These are phyloP conservation scores for Verbascum thapsus DNA, from an alignment of 257 asterid genomes.

Conservation along the genomic window DNA sequence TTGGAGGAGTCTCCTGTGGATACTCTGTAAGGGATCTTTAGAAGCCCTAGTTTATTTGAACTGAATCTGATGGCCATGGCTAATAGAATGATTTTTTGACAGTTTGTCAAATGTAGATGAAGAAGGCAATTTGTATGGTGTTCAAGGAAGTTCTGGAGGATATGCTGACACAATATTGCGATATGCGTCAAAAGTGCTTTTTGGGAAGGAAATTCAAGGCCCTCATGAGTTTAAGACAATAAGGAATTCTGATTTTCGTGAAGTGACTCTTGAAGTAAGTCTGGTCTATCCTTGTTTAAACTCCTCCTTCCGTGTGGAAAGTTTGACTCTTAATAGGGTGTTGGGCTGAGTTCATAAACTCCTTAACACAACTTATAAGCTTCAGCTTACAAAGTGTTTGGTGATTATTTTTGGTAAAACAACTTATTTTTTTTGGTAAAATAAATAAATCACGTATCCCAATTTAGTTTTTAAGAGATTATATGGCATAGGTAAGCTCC, in stretches of 20 bases:
- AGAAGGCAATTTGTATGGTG: conserved; percentile 70
- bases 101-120: conserved; percentile 81
- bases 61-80: conserved; percentile 17
- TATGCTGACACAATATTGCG: conserved; percentile 88
- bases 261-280: conserved; percentile 85
- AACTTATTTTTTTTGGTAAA: no score
- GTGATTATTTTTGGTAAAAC: no score
- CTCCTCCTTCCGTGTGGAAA: not conserved
- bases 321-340: no score
- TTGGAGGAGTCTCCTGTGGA: conserved; percentile 90
- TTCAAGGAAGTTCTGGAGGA: conserved; percentile 93
- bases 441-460: no score
- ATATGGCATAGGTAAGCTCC: no score
- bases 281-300: conserved; percentile 17
- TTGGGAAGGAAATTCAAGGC: conserved; percentile 64
- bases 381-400: no score
- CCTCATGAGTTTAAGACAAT: conserved; percentile 73
- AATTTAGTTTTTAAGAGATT: no score
- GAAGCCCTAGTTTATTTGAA: conserved; percentile 16
- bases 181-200: conserved; percentile 69
- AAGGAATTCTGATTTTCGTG: conserved; percentile 89
- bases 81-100: conserved; percentile 25
- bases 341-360: no score
- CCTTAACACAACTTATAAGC: no score
- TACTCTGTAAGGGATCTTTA: conserved; percentile 60